A percentile compares a stretch with the other conserved stretches of the same genome.
These are phyloP conservation scores for Coemansia reversa DNA, from an alignment of 192 early-diverging fungal species.

Conservation along the genomic window DNA sequence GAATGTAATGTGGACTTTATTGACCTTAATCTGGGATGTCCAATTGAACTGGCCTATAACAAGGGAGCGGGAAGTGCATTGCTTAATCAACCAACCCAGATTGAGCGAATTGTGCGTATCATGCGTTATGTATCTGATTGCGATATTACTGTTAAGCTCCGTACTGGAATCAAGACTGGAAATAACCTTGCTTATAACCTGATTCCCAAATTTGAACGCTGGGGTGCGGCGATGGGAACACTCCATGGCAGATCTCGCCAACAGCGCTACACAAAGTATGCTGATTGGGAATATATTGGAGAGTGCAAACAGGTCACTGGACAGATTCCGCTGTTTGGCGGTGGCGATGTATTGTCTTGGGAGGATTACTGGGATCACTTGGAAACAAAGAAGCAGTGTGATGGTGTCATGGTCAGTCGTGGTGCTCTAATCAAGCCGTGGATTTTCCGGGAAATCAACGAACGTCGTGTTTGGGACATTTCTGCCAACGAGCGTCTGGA, in stretches of 20 bases:
- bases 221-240: constrained; percentile 66
- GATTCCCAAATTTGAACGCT: constrained; percentile 64
- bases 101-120: constrained; percentile 75
- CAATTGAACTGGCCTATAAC: constrained; percentile 83
- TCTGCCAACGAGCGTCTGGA: constrained; percentile 86
- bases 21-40: constrained; percentile 96
- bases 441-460: constrained; percentile 93
- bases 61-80: constrained; percentile 84
- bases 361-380: constrained; percentile 78
- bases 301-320: constrained; percentile 51
- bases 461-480: constrained; percentile 87
- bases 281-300: constrained; percentile 92
- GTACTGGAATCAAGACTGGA: constrained; percentile 70
- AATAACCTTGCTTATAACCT: constrained; percentile 70
- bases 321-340: constrained; percentile 68
- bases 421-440: constrained; percentile 96
- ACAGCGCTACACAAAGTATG: constrained; percentile 86
- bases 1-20: constrained; percentile 85
- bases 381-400: constrained; percentile 59
- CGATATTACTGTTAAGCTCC: constrained; percentile 88
- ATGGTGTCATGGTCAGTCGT: constrained; percentile 91
- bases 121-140: constrained; percentile 69
- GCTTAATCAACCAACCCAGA: constrained; percentile 62
- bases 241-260: constrained; percentile 90
- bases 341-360: constrained; percentile 81